These are phyloP conservation scores for Aspergillus campestris DNA, from an alignment of 495 filamentous ascomycete genomes.

Conservation along the genomic window DNA sequence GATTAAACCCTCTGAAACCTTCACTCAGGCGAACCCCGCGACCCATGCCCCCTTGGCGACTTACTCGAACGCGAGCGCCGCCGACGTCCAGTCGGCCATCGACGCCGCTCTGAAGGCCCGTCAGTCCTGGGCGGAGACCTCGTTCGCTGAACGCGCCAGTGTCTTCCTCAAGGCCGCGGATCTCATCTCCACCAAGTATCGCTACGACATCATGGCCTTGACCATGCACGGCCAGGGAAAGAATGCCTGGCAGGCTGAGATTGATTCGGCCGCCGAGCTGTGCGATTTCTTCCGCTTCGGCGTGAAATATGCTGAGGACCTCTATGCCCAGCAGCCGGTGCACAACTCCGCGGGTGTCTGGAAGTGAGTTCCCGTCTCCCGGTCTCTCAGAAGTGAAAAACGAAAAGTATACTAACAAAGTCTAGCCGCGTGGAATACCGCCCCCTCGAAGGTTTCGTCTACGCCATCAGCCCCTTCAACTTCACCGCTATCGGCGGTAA, in stretches of 20 bases:
- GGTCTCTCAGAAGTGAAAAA: background rate
- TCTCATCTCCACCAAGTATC: slow-evolving; percentile 78
- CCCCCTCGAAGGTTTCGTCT: slow-evolving; percentile 80
- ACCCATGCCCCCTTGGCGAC: slow-evolving; percentile 67
- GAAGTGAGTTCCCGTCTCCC: slow-evolving; percentile 43
- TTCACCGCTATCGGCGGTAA: slow-evolving; percentile 85
- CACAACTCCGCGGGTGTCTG: slow-evolving; percentile 71
- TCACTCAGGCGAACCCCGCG: slow-evolving; percentile 64
- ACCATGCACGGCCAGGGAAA: slow-evolving; percentile 95
- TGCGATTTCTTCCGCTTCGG: slow-evolving; percentile 85
- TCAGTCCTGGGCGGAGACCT: slow-evolving; percentile 67
- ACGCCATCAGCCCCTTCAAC: slow-evolving; percentile 81
- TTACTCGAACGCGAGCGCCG: slow-evolving; percentile 65
- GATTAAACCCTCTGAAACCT: slow-evolving; percentile 29
- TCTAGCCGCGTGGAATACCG: slow-evolving; percentile 64
- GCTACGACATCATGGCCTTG: slow-evolving; percentile 85
- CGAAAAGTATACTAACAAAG: slow-evolving; percentile 5
- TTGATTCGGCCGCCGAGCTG: slow-evolving; percentile 87
- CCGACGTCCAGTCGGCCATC: slow-evolving; percentile 69
- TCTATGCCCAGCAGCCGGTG: slow-evolving; percentile 74
- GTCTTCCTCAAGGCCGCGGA: slow-evolving; percentile 92
- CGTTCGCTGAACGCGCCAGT: slow-evolving; percentile 85
- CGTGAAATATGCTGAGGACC: slow-evolving; percentile 78
- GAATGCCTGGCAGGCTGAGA: slow-evolving; percentile 95
- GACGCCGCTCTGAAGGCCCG: slow-evolving; percentile 74